Evolutionary conservation across 2,329 filamentous ascomycete genomes (phyloP).

Genomic region (Pseudogymnoascus sp.): DNA sequence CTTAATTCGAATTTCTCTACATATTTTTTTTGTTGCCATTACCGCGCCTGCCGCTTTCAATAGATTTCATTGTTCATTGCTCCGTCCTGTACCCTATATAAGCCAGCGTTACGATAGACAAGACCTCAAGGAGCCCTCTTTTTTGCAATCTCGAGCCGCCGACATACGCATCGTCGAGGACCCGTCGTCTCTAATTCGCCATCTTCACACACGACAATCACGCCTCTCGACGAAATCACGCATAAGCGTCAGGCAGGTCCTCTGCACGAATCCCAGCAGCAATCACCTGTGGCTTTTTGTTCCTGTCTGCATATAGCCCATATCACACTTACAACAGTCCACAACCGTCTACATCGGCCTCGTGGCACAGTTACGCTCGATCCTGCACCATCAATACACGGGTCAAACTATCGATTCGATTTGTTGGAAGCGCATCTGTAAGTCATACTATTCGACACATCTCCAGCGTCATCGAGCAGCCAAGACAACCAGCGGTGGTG

Average conservation of each 20-base stretch:
- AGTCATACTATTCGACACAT: not conserved
- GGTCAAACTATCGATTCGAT: not conserved
- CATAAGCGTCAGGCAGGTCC: not conserved
- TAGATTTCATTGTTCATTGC: not conserved
- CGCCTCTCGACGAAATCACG: not conserved
- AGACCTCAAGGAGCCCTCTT: not conserved
- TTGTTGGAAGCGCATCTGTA: constrained; percentile 1
- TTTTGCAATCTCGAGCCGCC: not conserved
- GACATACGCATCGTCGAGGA: not conserved
- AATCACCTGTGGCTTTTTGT: constrained; percentile 1
- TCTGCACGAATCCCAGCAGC: not conserved
- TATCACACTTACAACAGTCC: not conserved
- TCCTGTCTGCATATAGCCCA: not conserved
- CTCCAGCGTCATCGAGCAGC: not conserved
- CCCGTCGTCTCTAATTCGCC: not conserved
- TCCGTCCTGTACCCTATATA: not conserved
- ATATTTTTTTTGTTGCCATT: not conserved
- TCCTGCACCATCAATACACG: not conserved
- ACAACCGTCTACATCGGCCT: not conserved
- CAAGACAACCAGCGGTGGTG: not conserved
- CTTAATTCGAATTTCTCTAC: not conserved
- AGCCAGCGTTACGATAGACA: not conserved
- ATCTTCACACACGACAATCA: not conserved
- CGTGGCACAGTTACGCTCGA: not conserved
- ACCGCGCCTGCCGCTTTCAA: not conserved